Percentiles rank a stretch among this genome's conserved stretches.
These are phyloP conservation scores for Mesembryanthemum crystallinum DNA, from an alignment of 148 eudicot genomes.

Conservation along the genomic window DNA sequence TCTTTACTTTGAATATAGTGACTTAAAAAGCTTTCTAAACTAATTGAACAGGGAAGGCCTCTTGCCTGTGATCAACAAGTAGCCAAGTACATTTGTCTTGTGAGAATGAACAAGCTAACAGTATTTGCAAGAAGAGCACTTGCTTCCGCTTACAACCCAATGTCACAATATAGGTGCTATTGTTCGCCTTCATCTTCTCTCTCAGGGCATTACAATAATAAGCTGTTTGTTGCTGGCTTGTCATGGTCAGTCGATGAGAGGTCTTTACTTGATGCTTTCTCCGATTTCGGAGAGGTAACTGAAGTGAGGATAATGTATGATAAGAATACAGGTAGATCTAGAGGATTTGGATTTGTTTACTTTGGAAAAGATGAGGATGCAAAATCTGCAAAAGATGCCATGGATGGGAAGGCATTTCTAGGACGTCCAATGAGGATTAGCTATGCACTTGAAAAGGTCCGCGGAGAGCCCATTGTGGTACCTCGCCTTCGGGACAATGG, in stretches of 20 bases:
- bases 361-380: slow-evolving; percentile 66
- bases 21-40: slow-evolving; percentile 9
- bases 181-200: slow-evolving; percentile 39
- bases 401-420: slow-evolving; percentile 83
- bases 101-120: slow-evolving; percentile 28
- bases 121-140: slow-evolving; percentile 35
- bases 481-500: slow-evolving; percentile 50
- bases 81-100: neutral
- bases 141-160: slow-evolving; percentile 22
- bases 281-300: slow-evolving; percentile 64
- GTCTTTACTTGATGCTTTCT: slow-evolving; percentile 62
- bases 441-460: slow-evolving; percentile 67
- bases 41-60: slow-evolving; percentile 25
- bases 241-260: slow-evolving; percentile 81
- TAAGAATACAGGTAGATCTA: slow-evolving; percentile 72
- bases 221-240: slow-evolving; percentile 70
- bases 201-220: slow-evolving; percentile 32
- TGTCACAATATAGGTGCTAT: slow-evolving; percentile 29
- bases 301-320: slow-evolving; percentile 89
- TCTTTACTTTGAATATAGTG: neutral
- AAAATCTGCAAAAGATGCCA: slow-evolving; percentile 62
- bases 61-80: slow-evolving; percentile 8
- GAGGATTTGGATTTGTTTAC: slow-evolving; percentile 87
- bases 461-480: slow-evolving; percentile 67
- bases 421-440: slow-evolving; percentile 80